Base-by-base conservation (phyloP, 495 filamentous ascomycete species). In the Lasiosphaeris hirsuta region DNA sequence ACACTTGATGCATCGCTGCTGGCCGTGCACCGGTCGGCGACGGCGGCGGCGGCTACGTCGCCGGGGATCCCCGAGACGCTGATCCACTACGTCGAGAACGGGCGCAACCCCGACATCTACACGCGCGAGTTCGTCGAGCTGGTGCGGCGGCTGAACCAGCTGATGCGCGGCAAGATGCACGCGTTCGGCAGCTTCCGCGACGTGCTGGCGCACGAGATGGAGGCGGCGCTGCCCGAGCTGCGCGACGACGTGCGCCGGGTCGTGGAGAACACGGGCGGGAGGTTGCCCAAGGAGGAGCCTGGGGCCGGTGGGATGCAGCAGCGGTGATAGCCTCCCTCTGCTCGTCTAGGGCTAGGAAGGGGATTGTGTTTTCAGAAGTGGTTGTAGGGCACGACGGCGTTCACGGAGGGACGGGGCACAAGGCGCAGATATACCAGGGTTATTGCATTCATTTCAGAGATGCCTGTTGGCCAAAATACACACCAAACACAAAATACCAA, bases 101-200 rank as follows among this genome's bases (percentile, higher is more conserved):
- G 90, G 10, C 88, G 94, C 43, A 99, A 99, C 75, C 94, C 94
- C 11, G 93, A 97, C 69, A 96, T 99, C 73, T 99, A 97, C 78
- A 97, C 93, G 51, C 83, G 94, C 38, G 92, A 97, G 75, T 96
- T 97, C 66, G 91, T 97, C 45, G 95, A 98, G 84, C 77, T 90
- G 15, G 89, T 90, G 18, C 83, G 93, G 69, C 81, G 85, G 60
- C 78, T 82, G 35, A 97, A 97, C 69, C 92, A 96, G 75, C 79
- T 87, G 56, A 73, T 93, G 64, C 87, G 88, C 64, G 94, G 94
- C 17, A 92, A 91, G 78, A 81, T 80, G 68, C 80, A 85, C 73
- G 95, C 91, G 14, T 96, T 96, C 74, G 76, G 77, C 4, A 67
- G 69, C 14, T 96, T 99, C 67, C 75, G 90, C 49, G 90, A 97